phyloP scores from a whole-genome alignment of 768 basidiomycete genomes.

The Pleurotus cornucopiae region DNA sequence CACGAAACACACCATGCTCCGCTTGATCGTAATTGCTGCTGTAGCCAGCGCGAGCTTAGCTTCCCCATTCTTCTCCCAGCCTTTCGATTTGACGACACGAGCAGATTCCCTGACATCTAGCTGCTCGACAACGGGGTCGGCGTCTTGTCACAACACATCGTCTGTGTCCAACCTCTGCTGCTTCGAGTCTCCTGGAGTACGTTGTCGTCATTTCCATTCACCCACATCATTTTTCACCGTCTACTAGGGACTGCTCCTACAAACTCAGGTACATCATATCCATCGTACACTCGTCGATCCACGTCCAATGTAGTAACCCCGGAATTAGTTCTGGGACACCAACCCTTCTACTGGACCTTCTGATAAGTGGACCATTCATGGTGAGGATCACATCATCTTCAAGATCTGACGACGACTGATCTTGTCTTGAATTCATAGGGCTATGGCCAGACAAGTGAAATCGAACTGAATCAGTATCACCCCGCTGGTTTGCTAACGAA shows the following conservation, averaged over 20 bases:
- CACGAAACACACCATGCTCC: not conserved
- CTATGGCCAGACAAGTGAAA: conserved; percentile 52
- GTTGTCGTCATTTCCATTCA: conserved; percentile 15
- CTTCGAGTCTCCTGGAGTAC: conserved; percentile 61
- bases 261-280: conserved; percentile 13
- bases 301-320: not conserved
- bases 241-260: conserved; percentile 18
- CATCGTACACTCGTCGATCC: not conserved
- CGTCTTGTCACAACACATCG: conserved; percentile 54
- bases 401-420: too few species aligned
- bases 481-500: not conserved
- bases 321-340: conserved; percentile 52
- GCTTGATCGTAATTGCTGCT: not conserved
- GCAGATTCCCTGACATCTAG: conserved; percentile 34
- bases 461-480: conserved; percentile 33
- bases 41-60: not conserved
- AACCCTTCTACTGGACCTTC: conserved; percentile 43
- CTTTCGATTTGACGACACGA: conserved; percentile 24
- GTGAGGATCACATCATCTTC: conserved; percentile 21
- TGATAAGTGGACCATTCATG: conserved; percentile 58
- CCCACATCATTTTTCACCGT: not conserved
- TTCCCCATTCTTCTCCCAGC: conserved; percentile 1
- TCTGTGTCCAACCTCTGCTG: conserved; percentile 50
- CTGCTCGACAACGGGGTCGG: conserved; percentile 44
- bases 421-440: conserved; percentile 23